Percentiles rank a stretch among this genome's conserved stretches.
phyloP scores from a whole-genome alignment of 352 stramenopile species.

The Phytophthora quininea region DNA sequence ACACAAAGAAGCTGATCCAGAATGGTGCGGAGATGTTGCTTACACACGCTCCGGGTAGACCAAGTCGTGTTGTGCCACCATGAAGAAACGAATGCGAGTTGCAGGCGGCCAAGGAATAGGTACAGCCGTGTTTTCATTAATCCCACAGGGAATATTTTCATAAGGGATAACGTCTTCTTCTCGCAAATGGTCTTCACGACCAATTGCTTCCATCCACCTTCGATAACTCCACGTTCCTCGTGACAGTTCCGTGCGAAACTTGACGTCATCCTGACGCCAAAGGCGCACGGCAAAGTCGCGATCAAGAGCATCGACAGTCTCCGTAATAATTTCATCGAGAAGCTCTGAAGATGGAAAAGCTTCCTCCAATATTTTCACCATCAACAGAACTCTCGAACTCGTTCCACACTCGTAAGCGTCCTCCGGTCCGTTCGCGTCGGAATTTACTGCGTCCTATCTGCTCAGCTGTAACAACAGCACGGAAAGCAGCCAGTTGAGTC shows the following conservation, averaged over 20 bases:
- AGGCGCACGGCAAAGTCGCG: conserved; percentile 51
- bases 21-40: conserved; percentile 47
- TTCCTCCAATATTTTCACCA: conserved; percentile 2
- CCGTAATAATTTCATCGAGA: conserved; percentile 53
- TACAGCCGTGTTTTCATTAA: conserved; percentile 9
- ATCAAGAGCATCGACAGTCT: conserved; percentile 47
- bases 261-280: conserved; percentile 39
- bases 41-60: conserved; percentile 43
- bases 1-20: conserved; percentile 70
- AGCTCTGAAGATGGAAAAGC: conserved; percentile 49
- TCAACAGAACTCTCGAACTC: conserved; percentile 4
- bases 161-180: conserved; percentile 52
- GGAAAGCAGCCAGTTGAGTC: conserved; percentile 57
- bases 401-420: conserved; percentile 23
- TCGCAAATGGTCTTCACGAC: conserved; percentile 38
- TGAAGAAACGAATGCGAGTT: conserved; percentile 55
- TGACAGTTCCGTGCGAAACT: conserved; percentile 44
- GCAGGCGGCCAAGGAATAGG: conserved; percentile 45
- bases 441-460: conserved; percentile 54
- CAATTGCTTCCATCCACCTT: conserved; percentile 55
- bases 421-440: conserved; percentile 48
- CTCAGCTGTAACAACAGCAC: conserved; percentile 66
- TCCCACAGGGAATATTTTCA: conserved; percentile 13
- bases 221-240: conserved; percentile 47
- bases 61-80: conserved; percentile 52